Base-by-base conservation (phyloP, 495 filamentous ascomycete genomes). In the Entonaema liquescens region DNA sequence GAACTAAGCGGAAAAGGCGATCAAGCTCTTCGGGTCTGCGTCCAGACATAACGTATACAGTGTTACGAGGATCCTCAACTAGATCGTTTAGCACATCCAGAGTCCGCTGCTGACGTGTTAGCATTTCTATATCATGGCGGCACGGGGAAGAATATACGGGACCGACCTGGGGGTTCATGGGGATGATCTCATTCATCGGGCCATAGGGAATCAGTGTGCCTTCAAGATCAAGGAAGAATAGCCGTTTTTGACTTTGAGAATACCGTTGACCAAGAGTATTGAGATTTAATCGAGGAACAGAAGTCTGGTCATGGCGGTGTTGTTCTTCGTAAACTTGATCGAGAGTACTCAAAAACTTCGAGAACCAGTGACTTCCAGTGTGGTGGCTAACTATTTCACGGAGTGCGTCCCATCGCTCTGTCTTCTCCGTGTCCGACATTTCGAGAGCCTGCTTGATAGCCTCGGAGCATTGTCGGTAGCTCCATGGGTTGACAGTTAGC, bases 1-100 rank as follows among this genome's bases (percentile, higher is more conserved):
- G 88, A 3, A 96, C 89, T 52, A 89, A 83, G 28, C 88, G 87
- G 85, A 98, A 97, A 8, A 96, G 82, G 0, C 88, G 85, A 67
- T 97, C 94, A 42, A 98, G 90, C 74, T 98, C 93, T 74, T 97
- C 92, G 0, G 92, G 90, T 74, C 89, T 89, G 26, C 92, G 87
- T 13, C 92, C 89, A 42, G 92, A 95, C 93, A 96, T 97, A 63
- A 98, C 89, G 72, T 97, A 98, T 33, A 98, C 90, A n/a, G 90
- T 86, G 73, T 97, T 98, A 25, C 82, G 84, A 0, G 89, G 84
- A 72, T 97, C 93, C 8, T 89, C 82, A 25, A 94, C 84, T 28
- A 98, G 77, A 56, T 96, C 93, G 44, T 89, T 92, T 33, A 98
- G 78, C 1, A 90, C 88, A 53, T 92, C 91, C 62, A 96, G 85